phyloP scores from a whole-genome alignment of 345 rosid species.

The Lenwebbia sp. region DNA sequence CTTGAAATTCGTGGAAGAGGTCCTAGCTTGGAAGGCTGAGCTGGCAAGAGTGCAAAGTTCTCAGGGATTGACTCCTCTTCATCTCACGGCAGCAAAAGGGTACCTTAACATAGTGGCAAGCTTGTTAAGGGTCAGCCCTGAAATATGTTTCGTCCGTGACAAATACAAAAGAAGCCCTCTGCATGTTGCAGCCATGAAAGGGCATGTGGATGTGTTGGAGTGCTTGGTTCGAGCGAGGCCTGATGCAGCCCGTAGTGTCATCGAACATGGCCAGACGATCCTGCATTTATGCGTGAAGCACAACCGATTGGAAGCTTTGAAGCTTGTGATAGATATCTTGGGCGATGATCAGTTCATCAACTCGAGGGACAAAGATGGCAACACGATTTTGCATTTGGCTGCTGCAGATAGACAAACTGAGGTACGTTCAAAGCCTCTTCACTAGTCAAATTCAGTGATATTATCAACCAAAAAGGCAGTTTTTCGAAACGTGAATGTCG shows the following conservation, averaged over 20 bases:
- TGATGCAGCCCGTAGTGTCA: background rate
- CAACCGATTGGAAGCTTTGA: background rate
- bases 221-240: background rate
- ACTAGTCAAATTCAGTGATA: background rate
- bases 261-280: background rate
- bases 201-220: conserved; percentile 1
- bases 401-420: background rate
- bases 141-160: background rate
- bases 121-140: background rate
- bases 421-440: background rate
- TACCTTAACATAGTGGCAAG: background rate
- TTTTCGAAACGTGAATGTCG: background rate
- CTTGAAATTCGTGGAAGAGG: background rate
- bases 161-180: conserved; percentile 10
- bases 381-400: conserved; percentile 8
- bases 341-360: background rate
- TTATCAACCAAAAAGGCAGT: background rate
- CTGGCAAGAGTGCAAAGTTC: conserved; percentile 2
- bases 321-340: background rate
- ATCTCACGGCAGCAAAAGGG: conserved; percentile 10
- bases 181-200: conserved; percentile 10
- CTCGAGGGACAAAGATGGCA: background rate
- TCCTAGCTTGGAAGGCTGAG: background rate
- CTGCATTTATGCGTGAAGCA: background rate
- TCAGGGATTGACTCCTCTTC: conserved; percentile 3